Base-by-base conservation (phyloP, 2,329 filamentous ascomycete genomes). In the Verticillium dahliae region DNA sequence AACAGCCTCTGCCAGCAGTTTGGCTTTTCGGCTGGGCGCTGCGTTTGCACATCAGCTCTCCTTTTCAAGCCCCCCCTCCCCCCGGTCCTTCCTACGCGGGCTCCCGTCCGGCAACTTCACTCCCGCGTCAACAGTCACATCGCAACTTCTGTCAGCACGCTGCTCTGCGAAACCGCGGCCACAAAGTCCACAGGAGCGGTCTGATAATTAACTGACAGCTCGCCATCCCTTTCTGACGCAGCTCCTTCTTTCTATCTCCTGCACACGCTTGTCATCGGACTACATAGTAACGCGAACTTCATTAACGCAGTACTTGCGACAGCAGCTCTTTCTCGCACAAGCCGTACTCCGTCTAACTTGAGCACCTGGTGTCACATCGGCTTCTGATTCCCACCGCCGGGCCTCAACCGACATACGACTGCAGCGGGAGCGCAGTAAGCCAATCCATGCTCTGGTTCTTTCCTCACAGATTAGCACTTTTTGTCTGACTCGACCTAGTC, bases 401-500 rank as follows among this genome's bases (percentile, higher is more conserved):
- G 11, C n/a, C 45, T 18, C 45, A 27, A 22, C 18, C 18, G 9
- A 27, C 9, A 52, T 2, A n/a, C 7, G 18, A 10, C 45, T 10
- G 45, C 45, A 22, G 27, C 27, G 27, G 27, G 7, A 52, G 45
- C 18, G 3, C 55, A 56, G 55, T 56, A 56, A 56, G 55, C 27
- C 31, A 34, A 35, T 14, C 15, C 22, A 15, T 34, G 18, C 6
- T n/a, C 41, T 52, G 14, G 15, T 4, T 7, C 18, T 22, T 27
- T 27, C 52, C n/a, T 11, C 7, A 13, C 1, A 34, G 55, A 18
- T 18, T 31, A 35, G 18, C 62, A 58, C 38, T n/a, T 18, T 22
- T 56, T 22, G 39, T 60, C 63, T 65, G 41, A 65, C 35, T 39
- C 54, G 5, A n/a, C 22, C 59, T 18, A 65, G 63, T 65, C 58